Base-by-base conservation (phyloP, 305 asterid species). In the Andrographis paniculata region DNA sequence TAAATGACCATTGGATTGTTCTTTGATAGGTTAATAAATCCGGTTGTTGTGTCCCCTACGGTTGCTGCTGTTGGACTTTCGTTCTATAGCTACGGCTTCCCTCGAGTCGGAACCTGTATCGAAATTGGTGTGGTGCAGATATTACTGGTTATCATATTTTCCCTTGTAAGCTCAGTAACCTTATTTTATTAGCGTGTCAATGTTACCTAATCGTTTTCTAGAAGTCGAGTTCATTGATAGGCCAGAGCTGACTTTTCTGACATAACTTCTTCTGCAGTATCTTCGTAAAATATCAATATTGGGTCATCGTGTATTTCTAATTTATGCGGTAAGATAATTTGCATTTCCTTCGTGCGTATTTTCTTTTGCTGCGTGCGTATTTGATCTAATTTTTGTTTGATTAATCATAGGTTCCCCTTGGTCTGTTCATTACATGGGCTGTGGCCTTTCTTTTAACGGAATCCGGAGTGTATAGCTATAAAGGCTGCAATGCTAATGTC, bases 51-150 rank as follows among this genome's bases (percentile, higher is more conserved):
- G 54, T 53, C 96, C 63, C 96, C 99, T 42, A 87, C 99, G 4
- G 61, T 91, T 61, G 99, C 99, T 18, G 95, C 99, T 17, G 89
- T 91, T 50, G 99, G 99, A 52, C 99, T 91, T 64, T 87, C 99
- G 33, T 91, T 91, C 80, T 87, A 75, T 64, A 79, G 94, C 73
- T 91, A 80, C 56, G 99, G 96, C 43, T 81, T 87, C 63, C 95
- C 99, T 47, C 76, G 76, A 58, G 76, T 87, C 64, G 99, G 99
- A 64, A 50, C 82, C 21, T 91, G 99, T 65, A 62, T 87, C 16
- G 99, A 91, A 70, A 87, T 91, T 18, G 99, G 99, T 50, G 84
- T 62, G 18, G 64, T 83, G 71, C 95, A 87, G 78, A 91, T 91
- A 57, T 51, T 92, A 53, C 67, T 92, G 63, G 94, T 87, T 23